Conservation (phyloP, 371 early-diverging fungal species). For the Mucor saturninus region DNA sequence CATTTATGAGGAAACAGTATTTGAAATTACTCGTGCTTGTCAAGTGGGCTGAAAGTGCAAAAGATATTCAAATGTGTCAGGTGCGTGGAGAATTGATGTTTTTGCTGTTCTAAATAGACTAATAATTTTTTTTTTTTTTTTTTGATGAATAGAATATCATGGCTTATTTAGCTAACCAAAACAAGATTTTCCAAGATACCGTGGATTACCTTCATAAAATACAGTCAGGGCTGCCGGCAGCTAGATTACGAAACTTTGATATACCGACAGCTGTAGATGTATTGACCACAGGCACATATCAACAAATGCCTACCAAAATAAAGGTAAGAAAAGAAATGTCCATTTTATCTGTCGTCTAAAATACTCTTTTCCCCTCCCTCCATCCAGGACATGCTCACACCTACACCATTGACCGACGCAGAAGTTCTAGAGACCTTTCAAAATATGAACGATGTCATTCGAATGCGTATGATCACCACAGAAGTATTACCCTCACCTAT, state of each 20-base stretch:
- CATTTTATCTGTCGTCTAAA: background rate
- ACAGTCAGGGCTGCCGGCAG: conserved; percentile 65
- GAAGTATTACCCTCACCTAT: conserved; percentile 71
- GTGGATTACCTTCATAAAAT: conserved; percentile 73
- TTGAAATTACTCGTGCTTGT: conserved; percentile 70
- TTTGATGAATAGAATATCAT: conserved; percentile 60
- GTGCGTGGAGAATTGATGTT: conserved; percentile 27
- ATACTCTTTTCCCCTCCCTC: conserved; percentile 3
- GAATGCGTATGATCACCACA: conserved; percentile 65
- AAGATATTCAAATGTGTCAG: conserved; percentile 78
- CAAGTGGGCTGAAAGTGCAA: conserved; percentile 75
- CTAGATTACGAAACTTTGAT: conserved; percentile 78
- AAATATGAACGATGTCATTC: conserved; percentile 72
- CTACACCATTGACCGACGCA: conserved; percentile 54
- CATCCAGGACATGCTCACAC: conserved; percentile 55
- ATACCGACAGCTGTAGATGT: conserved; percentile 78
- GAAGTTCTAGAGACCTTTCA: conserved; percentile 63
- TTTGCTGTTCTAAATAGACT: too few species aligned
- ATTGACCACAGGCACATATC: conserved; percentile 75
- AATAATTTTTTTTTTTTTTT: too few species aligned
- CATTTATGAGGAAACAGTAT: conserved; percentile 63
- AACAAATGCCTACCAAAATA: conserved; percentile 65
- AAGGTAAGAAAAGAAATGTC: conserved; percentile 31
- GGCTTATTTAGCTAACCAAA: conserved; percentile 74
- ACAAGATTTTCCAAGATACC: conserved; percentile 67